These are phyloP conservation scores for Lactifluus echinatus DNA, from an alignment of 768 basidiomycete genomes.

Conservation along the genomic window DNA sequence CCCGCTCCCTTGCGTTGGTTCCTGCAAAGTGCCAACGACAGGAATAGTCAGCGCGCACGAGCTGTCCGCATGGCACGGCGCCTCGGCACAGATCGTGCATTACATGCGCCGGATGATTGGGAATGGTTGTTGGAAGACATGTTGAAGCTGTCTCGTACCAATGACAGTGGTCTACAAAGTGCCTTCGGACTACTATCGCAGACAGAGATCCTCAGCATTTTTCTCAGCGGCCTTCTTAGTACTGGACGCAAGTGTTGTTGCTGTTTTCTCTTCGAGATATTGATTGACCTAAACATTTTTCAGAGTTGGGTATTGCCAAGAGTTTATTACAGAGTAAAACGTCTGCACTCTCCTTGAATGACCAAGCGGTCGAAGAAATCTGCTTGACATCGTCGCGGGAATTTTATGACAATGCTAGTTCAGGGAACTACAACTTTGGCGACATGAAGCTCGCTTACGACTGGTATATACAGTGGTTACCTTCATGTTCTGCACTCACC, in stretches of 20 bases:
- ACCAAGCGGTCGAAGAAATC: conserved; percentile 57
- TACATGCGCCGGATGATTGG: conserved; percentile 70
- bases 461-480: conserved; percentile 49
- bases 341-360: conserved; percentile 39
- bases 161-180: conserved; percentile 54
- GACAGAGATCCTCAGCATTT: conserved; percentile 72
- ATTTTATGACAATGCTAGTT: conserved; percentile 90
- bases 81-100: conserved; percentile 46
- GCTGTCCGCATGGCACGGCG: conserved; percentile 80
- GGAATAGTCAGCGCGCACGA: conserved; percentile 66
- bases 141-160: conserved; percentile 63
- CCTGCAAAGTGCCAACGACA: conserved; percentile 62
- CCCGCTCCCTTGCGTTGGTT: conserved; percentile 86
- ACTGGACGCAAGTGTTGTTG: conserved; percentile 66
- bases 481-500: background rate
- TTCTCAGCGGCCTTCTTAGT: conserved; percentile 77
- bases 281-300: conserved; percentile 7
- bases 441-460: conserved; percentile 97
- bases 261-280: background rate
- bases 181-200: conserved; percentile 71
- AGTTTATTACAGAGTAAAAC: conserved; percentile 44
- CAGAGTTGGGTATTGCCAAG: conserved; percentile 64
- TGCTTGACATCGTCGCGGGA: conserved; percentile 77
- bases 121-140: conserved; percentile 84
- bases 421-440: conserved; percentile 85